Base-by-base conservation (phyloP, 2,329 filamentous ascomycete species). In the Metarhizium robertsii region DNA sequence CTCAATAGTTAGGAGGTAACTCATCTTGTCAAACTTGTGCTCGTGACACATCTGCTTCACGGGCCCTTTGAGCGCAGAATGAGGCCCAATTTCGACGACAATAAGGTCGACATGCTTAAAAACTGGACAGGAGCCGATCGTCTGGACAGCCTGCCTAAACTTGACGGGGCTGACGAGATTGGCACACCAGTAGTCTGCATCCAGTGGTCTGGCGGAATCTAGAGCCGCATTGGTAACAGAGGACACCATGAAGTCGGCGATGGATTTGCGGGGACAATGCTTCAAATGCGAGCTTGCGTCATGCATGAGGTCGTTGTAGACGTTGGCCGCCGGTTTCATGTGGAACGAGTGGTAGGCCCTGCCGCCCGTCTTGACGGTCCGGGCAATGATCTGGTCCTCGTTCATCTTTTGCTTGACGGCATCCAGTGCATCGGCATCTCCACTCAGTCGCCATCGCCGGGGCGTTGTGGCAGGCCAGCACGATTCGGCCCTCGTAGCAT, bases 41-140 rank as follows among this genome's bases (percentile, higher is more conserved):
- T n/a, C 38, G 11, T 2, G 11, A 13, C 77, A 62, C 11, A 75
- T 75, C 62, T 79, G 75, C 60, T 76, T 73, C 50, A 77, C 66
- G 2, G 76, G 76, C 0, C 75, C 75, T 52, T 74, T 70, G 2
- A 79, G 68, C 4, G 74, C 75, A 1, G 75, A 69, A 58, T 79
- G 76, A 0, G 77, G 75, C 0, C 77, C 76, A 6, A 79, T 61
- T 60, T 79, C 20, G 20, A 20, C 77, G n/a, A 79, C 61, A 25
- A 77, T 66, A 25, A 61, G 18, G 49, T 61, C 54, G 42, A 59
- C 53, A 57, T 29, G 0, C 3, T 18, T 6, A 6, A 53, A 53
- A 2, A 20, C 29, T 13, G 14, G 16, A 4, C 16, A 25, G 7
- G 36, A 2, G 4, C 18, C 34, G 7, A 43, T n/a, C 18, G 18